Conservation (phyloP, 129 eudicot species). For the Lactuca saligna region DNA sequence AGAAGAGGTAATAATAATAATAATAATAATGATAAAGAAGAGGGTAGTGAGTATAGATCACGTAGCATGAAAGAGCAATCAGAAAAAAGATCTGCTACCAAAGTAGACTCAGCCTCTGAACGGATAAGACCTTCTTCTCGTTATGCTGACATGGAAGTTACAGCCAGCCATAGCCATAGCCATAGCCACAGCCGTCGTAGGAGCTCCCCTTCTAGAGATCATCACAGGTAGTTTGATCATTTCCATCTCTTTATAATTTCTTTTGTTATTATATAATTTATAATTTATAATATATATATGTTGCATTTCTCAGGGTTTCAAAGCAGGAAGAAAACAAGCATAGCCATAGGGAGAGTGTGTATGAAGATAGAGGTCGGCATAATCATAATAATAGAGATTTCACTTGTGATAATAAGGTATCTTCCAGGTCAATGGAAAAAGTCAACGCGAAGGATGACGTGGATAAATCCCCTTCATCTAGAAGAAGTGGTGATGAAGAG, state of each 20-base stretch:
- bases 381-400: conserved; percentile 56
- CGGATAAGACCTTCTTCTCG: conserved; percentile 62
- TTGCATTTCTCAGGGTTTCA: conserved; percentile 37
- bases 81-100: conserved; percentile 55
- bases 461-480: conserved; percentile 74
- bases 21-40: conserved; percentile 46
- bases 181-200: conserved; percentile 62
- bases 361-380: conserved; percentile 59
- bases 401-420: conserved; percentile 5
- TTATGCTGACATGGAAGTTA: conserved; percentile 44
- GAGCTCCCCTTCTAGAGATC: conserved; percentile 71
- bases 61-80: conserved; percentile 56
- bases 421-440: conserved; percentile 51
- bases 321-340: conserved; percentile 71
- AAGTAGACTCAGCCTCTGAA: conserved; percentile 54
- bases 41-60: conserved; percentile 53
- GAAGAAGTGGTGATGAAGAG: conserved; percentile 71
- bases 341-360: conserved; percentile 47
- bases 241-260: not conserved
- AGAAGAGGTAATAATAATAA: conserved; percentile 34
- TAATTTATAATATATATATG: not conserved
- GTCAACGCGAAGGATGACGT: conserved; percentile 53
- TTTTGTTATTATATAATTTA: not conserved
- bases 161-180: conserved; percentile 46
- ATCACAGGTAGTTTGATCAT: conserved; percentile 43